These are phyloP conservation scores for Aciculosporium take DNA, from an alignment of 2,329 filamentous ascomycete species.

Conservation along the genomic window DNA sequence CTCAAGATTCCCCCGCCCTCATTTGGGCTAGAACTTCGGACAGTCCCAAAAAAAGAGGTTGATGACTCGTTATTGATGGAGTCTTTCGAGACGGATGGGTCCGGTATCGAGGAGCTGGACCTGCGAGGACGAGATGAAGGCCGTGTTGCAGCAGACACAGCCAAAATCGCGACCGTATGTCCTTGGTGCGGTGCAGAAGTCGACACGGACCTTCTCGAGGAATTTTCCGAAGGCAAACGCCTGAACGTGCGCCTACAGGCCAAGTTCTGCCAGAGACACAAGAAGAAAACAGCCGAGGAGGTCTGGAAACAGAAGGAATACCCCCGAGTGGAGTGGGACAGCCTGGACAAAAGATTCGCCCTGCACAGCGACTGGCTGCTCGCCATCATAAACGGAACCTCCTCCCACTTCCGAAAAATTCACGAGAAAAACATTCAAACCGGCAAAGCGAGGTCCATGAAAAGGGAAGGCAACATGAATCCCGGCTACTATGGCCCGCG, in stretches of 20 bases:
- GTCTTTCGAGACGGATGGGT: slow-evolving; percentile 3
- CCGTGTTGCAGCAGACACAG: slow-evolving; percentile 2
- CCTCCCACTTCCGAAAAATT: slow-evolving; percentile 46
- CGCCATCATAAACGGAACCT: slow-evolving; percentile 42
- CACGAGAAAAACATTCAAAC: slow-evolving; percentile 40
- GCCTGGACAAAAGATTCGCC: slow-evolving; percentile 43
- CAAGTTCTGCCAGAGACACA: slow-evolving; percentile 51
- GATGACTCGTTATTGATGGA: neutral
- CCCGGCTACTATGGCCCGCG: slow-evolving; percentile 76
- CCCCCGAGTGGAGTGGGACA: slow-evolving; percentile 56
- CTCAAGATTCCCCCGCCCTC: slow-evolving; percentile 11
- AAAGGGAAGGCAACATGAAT: slow-evolving; percentile 43
- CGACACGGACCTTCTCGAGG: slow-evolving; percentile 36
- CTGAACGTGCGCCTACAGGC: slow-evolving; percentile 45
- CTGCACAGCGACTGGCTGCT: slow-evolving; percentile 41
- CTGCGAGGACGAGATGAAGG: slow-evolving; percentile 2
- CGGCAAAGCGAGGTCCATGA: slow-evolving; percentile 45
- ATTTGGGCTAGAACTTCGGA: slow-evolving; percentile 5
- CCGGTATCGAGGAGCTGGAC: neutral
- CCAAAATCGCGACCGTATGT: slow-evolving; percentile 29
- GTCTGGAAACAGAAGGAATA: slow-evolving; percentile 42
- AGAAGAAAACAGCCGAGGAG: slow-evolving; percentile 35
- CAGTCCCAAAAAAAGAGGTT: neutral
- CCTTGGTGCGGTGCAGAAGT: slow-evolving; percentile 54
- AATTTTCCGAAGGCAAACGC: slow-evolving; percentile 31